phyloP scores from a whole-genome alignment of 2,329 filamentous ascomycete genomes.

The Colletotrichum horii region DNA sequence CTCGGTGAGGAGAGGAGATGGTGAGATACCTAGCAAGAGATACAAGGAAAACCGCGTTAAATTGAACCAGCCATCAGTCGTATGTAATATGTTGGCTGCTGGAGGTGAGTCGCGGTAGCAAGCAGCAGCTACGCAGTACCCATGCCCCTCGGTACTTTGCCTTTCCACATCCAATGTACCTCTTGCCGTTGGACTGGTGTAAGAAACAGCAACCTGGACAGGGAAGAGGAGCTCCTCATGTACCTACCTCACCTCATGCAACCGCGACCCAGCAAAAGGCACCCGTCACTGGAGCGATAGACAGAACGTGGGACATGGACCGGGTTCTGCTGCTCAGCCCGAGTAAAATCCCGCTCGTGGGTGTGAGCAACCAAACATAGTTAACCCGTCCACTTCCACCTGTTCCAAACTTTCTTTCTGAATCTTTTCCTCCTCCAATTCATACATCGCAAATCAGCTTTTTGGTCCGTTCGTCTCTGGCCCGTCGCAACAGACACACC shows the following conservation, averaged over 20 bases:
- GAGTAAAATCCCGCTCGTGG: conserved; percentile 22
- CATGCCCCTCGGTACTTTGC: background rate
- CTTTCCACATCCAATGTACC: background rate
- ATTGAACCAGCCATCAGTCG: background rate
- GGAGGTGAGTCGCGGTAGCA: background rate
- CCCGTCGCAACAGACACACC: conserved; percentile 1
- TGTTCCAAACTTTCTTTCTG: background rate
- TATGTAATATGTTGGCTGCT: background rate
- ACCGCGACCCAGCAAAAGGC: background rate
- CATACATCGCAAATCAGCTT: background rate
- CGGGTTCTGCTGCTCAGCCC: conserved; percentile 6
- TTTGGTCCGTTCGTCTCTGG: background rate
- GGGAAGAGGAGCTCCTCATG: conserved; percentile 1
- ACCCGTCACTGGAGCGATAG: background rate
- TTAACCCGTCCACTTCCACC: conserved; percentile 14
- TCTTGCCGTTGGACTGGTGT: background rate
- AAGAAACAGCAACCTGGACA: background rate
- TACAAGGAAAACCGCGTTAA: background rate
- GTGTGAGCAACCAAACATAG: conserved; percentile 14
- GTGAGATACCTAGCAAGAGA: background rate
- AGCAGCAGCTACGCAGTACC: background rate
- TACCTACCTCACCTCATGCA: background rate
- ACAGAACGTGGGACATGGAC: background rate
- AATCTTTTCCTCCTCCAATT: background rate
- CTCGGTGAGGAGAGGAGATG: background rate